Evolutionary conservation across 345 rosid species (phyloP), one percentile per base, ranked within the genome.

Genomic region (Garcia nutans): DNA sequence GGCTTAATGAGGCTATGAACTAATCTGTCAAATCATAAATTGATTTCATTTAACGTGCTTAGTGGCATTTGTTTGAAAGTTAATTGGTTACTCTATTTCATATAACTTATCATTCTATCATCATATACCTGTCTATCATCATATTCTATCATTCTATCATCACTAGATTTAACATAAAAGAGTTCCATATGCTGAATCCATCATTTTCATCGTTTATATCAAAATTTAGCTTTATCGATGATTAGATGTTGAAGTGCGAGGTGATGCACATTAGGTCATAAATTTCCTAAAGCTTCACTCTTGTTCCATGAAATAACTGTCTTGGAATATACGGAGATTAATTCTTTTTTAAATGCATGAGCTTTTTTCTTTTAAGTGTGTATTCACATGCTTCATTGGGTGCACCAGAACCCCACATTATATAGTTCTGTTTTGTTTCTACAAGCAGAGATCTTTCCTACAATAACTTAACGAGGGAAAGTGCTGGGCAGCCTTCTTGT

Each of bases 381-480:
- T 13, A 17, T 54, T 54, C 20, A 54, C 4, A 13, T 54, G 49
- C 22, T 74, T 61, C 10, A 56, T 15, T 54, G n/a, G 23, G 10
- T 13, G 12, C 65, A 28, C 42, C 41, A 28, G 65, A 61, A 61
- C 20, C 65, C 63, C 0, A 33, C 28, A 59, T 26, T 61, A 61
- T 28, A 11, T 54, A 17, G 20, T 54, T 17, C 6, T 54, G 1
- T 54, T 54, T 54, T 47, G 68, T 66, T 37, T 12, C 68, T 73
- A 74, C 44, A 57, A 83, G 81, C 89, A 90, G 97, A 44, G 97
- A 92, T 86, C 88, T 92, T 73, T 89, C 97, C n/a, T 90, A 87
- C 79, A 92, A 92, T 77, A 85, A 90, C 82, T 90, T 92, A 72
- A 71, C 84, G 31, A 76, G 80, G 85, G 88, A 85, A 82, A 81